These are phyloP conservation scores for Aquilaria agallochum DNA, from an alignment of 441 rosid genomes.

Conservation along the genomic window DNA sequence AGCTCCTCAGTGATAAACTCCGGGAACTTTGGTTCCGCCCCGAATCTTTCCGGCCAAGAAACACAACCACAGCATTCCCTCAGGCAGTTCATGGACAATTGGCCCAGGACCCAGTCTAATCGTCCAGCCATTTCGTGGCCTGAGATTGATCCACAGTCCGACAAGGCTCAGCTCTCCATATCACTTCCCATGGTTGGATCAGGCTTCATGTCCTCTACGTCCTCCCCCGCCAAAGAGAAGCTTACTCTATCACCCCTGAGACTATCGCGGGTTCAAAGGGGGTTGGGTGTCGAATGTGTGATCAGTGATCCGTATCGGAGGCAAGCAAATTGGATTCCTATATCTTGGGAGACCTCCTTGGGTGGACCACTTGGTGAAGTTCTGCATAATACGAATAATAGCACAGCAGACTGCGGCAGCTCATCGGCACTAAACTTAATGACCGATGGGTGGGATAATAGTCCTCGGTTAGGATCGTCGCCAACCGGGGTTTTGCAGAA, in stretches of 20 bases:
- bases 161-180: slow-evolving; percentile 78
- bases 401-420: slow-evolving; percentile 19
- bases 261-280: slow-evolving; percentile 45
- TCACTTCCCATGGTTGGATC: slow-evolving; percentile 53
- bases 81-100: slow-evolving; percentile 39
- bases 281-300: slow-evolving; percentile 35
- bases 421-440: slow-evolving; percentile 32
- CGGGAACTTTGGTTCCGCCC: slow-evolving; percentile 26
- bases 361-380: slow-evolving; percentile 91
- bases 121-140: slow-evolving; percentile 48
- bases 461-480: slow-evolving; percentile 53
- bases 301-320: slow-evolving; percentile 35
- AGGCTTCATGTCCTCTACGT: slow-evolving; percentile 45
- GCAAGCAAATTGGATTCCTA: slow-evolving; percentile 59
- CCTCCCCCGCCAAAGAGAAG: slow-evolving; percentile 43
- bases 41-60: slow-evolving; percentile 34
- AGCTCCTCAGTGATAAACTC: slow-evolving; percentile 24
- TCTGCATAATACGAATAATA: slow-evolving; percentile 33
- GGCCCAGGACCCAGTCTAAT: slow-evolving; percentile 38
- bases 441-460: slow-evolving; percentile 45
- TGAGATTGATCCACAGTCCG: slow-evolving; percentile 44
- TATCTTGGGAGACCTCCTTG: slow-evolving; percentile 68
- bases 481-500: slow-evolving; percentile 77
- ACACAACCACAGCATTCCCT: slow-evolving; percentile 31
- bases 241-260: slow-evolving; percentile 45